These are phyloP conservation scores for Nakaseomyces nivariensis DNA, from an alignment of 1,139 yeast species.

Conservation along the genomic window DNA sequence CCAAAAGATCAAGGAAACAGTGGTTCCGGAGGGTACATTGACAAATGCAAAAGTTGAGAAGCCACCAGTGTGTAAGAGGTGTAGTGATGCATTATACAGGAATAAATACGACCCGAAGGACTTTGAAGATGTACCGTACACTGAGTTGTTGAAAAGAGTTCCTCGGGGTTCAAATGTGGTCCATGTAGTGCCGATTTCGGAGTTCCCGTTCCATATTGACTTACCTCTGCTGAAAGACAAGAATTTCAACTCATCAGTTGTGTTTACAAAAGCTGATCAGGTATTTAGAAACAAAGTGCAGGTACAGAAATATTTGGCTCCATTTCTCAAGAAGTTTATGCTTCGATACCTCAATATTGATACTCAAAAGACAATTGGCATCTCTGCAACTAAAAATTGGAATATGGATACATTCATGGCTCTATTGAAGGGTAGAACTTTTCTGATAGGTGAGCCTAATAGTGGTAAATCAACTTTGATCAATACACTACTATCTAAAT, in stretches of 20 bases:
- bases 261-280: conserved; percentile 26
- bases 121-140: conserved; percentile 32
- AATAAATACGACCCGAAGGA: conserved; percentile 33
- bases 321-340: conserved; percentile 26
- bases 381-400: conserved; percentile 48
- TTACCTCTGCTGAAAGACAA: conserved; percentile 29
- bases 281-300: conserved; percentile 13
- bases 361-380: conserved; percentile 38
- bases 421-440: conserved; percentile 36
- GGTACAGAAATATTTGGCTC: conserved; percentile 14
- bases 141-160: conserved; percentile 34
- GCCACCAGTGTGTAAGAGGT: conserved; percentile 39
- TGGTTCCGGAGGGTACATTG: conserved; percentile 7
- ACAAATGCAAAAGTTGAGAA: conserved; percentile 9
- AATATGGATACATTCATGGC: conserved; percentile 33
- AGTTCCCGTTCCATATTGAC: conserved; percentile 56
- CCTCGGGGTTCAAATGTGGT: conserved; percentile 45
- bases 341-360: conserved; percentile 32
- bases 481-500: conserved; percentile 34
- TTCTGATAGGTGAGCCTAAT: conserved; percentile 63
- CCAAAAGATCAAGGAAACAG: conserved; percentile 16
- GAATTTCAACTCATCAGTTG: conserved; percentile 8
- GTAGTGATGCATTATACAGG: conserved; percentile 42
- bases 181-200: conserved; percentile 54
- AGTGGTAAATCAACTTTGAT: conserved; percentile 68